Conservation (phyloP, 2,329 filamentous ascomycete species). For the Cladosporium cucumerinum region DNA sequence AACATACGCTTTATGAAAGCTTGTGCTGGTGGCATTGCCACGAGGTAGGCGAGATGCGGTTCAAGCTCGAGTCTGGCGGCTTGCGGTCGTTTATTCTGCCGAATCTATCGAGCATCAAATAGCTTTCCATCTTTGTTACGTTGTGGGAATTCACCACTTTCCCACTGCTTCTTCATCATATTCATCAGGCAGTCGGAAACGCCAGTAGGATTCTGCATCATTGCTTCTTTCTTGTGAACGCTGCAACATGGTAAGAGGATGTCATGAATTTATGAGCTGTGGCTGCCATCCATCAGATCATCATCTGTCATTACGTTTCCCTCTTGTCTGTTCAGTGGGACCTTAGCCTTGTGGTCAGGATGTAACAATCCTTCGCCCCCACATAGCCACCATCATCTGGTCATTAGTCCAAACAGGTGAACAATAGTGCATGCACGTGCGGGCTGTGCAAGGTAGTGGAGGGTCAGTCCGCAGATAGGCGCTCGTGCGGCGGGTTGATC, state of each 20-base stretch:
- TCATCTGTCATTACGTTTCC: neutral
- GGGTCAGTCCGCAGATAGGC: neutral
- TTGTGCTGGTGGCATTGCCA: neutral
- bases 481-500: neutral
- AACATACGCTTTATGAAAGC: neutral
- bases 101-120: neutral
- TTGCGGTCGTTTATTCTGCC: neutral
- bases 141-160: neutral
- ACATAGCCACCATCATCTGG: neutral
- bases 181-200: neutral
- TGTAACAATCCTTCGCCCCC: neutral
- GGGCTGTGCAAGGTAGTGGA: neutral
- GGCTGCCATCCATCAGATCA: neutral
- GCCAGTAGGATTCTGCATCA: neutral
- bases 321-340: neutral
- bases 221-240: neutral
- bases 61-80: neutral
- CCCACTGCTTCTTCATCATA: neutral
- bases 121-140: neutral
- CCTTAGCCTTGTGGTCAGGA: neutral
- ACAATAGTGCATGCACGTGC: neutral
- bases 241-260: neutral
- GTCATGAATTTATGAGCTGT: neutral
- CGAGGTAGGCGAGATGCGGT: neutral
- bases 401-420: neutral